Evolutionary conservation across 768 basidiomycete species (phyloP).

Genomic region (Boletus rubroflammeus): DNA sequence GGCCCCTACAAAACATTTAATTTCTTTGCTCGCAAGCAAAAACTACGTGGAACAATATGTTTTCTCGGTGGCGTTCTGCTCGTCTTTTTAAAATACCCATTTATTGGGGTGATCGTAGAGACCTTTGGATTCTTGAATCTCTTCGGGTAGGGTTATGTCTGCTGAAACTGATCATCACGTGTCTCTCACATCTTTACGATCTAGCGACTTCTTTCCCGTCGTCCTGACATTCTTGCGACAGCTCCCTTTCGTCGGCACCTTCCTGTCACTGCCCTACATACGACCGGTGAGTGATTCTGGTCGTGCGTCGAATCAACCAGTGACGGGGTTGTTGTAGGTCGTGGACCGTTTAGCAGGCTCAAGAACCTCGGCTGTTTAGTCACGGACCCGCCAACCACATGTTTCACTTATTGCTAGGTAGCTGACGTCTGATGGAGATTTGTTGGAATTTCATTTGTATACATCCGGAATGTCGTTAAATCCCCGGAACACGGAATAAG

Average conservation of each 20-base stretch:
- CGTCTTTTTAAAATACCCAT: conserved; percentile 94
- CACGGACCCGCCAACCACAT: not conserved
- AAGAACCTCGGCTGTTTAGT: conserved; percentile 66
- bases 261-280: conserved; percentile 85
- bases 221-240: conserved; percentile 95
- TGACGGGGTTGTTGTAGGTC: conserved; percentile 41
- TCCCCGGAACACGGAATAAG: conserved; percentile 1
- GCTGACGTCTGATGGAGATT: conserved; percentile 6
- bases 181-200: not conserved
- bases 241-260: conserved; percentile 84
- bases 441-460: conserved; percentile 15
- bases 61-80: conserved; percentile 89
- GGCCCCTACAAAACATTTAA: conserved; percentile 96
- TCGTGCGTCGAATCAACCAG: not conserved
- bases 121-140: conserved; percentile 96
- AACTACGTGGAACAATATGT: conserved; percentile 84
- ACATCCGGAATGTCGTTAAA: not conserved
- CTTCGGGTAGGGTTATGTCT: conserved; percentile 65
- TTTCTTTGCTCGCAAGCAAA: conserved; percentile 95
- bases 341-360: conserved; percentile 81
- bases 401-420: conserved; percentile 3
- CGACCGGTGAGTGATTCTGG: conserved; percentile 53
- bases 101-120: conserved; percentile 89
- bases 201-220: conserved; percentile 98
- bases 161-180: not conserved